These are phyloP conservation scores for Xylaria sp. DNA, from an alignment of 2,329 filamentous ascomycete genomes.

Conservation along the genomic window DNA sequence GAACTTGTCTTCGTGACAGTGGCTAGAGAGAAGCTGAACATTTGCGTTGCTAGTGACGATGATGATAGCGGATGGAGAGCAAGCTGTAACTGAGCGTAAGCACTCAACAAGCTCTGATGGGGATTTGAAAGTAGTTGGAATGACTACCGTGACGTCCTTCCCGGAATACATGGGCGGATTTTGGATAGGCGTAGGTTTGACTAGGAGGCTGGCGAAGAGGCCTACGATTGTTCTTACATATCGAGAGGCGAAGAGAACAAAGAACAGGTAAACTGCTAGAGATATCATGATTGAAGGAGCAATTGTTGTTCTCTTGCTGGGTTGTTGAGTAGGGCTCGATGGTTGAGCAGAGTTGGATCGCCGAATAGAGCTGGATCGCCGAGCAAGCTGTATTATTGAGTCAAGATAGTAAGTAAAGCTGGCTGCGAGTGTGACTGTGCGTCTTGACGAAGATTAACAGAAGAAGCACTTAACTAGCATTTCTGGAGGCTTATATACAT, in stretches of 20 bases:
- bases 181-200: not conserved
- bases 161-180: not conserved
- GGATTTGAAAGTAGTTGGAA: not conserved
- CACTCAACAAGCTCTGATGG: not conserved
- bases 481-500: too few relatives aligned
- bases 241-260: not conserved
- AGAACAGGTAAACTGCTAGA: not conserved
- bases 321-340: too few relatives aligned
- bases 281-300: not conserved
- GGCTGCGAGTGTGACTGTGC: too few relatives aligned
- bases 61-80: not conserved
- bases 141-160: not conserved
- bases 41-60: not conserved
- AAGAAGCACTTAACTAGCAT: too few relatives aligned
- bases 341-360: too few relatives aligned
- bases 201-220: not conserved
- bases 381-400: too few relatives aligned
- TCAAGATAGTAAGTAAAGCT: too few relatives aligned
- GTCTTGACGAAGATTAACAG: too few relatives aligned
- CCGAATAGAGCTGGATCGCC: too few relatives aligned
- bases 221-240: not conserved
- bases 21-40: not conserved
- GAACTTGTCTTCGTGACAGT: not conserved
- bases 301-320: not conserved
- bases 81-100: not conserved